Conservation (phyloP, 2,329 filamentous ascomycete genomes). For the Graphiopsis chlorocephala region DNA sequence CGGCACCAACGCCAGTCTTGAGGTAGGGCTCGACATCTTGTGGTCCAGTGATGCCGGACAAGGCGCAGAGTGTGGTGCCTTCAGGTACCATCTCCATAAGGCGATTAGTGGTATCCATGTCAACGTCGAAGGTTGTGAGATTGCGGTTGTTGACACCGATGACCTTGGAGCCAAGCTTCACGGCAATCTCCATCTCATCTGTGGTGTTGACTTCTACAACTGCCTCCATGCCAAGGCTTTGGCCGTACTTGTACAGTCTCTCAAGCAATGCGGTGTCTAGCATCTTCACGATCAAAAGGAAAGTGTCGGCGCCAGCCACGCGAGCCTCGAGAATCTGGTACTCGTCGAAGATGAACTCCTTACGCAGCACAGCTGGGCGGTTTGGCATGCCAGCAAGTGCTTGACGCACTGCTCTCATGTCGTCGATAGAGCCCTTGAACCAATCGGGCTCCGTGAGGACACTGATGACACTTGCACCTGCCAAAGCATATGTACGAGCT, state of each 20-base stretch:
- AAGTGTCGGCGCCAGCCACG: conserved; percentile 87
- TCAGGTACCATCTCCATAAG: conserved; percentile 83
- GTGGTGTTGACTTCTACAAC: conserved; percentile 94
- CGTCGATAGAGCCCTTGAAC: conserved; percentile 98
- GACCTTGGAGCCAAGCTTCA: conserved; percentile 81
- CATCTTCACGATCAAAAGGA: conserved; percentile 98
- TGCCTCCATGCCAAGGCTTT: conserved; percentile 92
- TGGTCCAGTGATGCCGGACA: conserved; percentile 88
- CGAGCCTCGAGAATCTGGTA: conserved; percentile 97
- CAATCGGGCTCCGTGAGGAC: conserved; percentile 98
- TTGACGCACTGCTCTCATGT: conserved; percentile 81
- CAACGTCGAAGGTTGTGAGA: conserved; percentile 93
- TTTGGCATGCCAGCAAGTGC: conserved; percentile 89
- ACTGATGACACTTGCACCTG: conserved; percentile 94
- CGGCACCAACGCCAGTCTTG: conserved; percentile 84
- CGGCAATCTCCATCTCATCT: conserved; percentile 86
- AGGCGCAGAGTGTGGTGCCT: conserved; percentile 83
- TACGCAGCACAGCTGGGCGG: conserved; percentile 84
- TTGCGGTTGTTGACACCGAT: conserved; percentile 99
- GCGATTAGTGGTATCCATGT: conserved; percentile 71
- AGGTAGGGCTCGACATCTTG: conserved; percentile 86
- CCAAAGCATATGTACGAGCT: conserved; percentile 85
- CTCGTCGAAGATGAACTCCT: conserved; percentile 97
- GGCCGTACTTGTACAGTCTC: conserved; percentile 81
- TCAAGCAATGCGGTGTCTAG: conserved; percentile 71